Evolutionary conservation across 2,329 filamentous ascomycete species (phyloP).

Genomic region (Neospermospora avenae): DNA sequence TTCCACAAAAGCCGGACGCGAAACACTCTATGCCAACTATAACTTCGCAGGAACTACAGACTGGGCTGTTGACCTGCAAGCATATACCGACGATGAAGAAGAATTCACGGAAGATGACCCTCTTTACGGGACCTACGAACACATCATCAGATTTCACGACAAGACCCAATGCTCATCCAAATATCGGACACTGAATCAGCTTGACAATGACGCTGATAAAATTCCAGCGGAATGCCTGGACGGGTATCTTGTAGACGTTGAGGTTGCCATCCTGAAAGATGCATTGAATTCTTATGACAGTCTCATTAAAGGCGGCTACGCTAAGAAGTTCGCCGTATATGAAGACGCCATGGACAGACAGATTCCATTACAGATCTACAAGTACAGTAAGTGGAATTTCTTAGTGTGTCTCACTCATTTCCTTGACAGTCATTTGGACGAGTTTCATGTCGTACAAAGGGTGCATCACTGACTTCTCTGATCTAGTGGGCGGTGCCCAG

Average conservation of each 20-base stretch:
- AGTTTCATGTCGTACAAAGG: background rate
- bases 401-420: too few species aligned
- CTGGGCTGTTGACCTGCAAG: background rate
- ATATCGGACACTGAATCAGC: background rate
- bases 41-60: constrained; percentile 1
- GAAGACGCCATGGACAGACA: background rate
- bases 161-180: background rate
- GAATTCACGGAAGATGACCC: background rate
- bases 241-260: background rate
- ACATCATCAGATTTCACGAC: background rate
- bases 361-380: background rate
- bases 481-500: background rate
- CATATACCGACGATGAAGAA: background rate
- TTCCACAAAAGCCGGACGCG: background rate
- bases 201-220: background rate
- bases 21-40: background rate
- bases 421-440: background rate
- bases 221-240: background rate
- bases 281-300: background rate
- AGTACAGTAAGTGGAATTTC: background rate
- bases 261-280: background rate
- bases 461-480: background rate
- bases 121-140: background rate
- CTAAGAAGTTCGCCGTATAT: background rate
- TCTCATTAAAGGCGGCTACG: background rate